phyloP scores from a whole-genome alignment of 2,329 filamentous ascomycete genomes.

The Gnomoniopsis sp. region DNA sequence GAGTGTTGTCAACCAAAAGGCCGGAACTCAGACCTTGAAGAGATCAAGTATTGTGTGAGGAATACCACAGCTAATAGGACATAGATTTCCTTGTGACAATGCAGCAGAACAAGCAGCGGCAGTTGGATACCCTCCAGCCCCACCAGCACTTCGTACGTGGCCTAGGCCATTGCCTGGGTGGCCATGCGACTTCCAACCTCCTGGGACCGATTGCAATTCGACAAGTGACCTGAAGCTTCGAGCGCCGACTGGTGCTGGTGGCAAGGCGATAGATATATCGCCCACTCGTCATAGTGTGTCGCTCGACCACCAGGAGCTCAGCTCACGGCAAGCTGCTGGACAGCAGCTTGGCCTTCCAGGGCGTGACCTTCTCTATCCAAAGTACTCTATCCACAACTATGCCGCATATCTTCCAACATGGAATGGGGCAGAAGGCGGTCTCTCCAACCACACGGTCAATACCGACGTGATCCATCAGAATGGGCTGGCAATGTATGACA shows the following conservation, averaged over 20 bases:
- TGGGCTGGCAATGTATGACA: constrained; percentile 68
- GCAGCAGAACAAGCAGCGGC: constrained; percentile 32
- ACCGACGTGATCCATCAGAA: constrained; percentile 67
- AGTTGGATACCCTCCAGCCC: constrained; percentile 53
- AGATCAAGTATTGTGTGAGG: too few relatives aligned
- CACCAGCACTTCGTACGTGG: constrained; percentile 59
- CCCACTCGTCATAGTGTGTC: background rate
- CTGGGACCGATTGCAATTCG: constrained; percentile 34
- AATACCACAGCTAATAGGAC: background rate
- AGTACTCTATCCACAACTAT: constrained; percentile 63
- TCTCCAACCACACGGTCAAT: constrained; percentile 59
- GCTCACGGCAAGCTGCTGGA: constrained; percentile 26
- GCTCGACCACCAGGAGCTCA: constrained; percentile 16
- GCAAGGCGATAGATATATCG: background rate
- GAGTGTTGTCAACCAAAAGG: background rate
- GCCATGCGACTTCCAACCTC: constrained; percentile 63
- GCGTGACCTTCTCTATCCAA: constrained; percentile 61
- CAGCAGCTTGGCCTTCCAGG: constrained; percentile 56
- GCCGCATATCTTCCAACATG: constrained; percentile 42
- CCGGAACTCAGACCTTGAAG: background rate
- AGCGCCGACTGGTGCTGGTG: background rate
- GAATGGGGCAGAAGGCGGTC: constrained; percentile 41
- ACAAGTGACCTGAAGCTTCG: constrained; percentile 18
- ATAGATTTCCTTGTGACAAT: constrained; percentile 49
- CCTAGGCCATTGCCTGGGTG: constrained; percentile 68